A percentile compares a stretch with the other conserved stretches of the same genome.
Conservation (phyloP, 2,329 filamentous ascomycete genomes). For the Akanthomyces uredinophilus region DNA sequence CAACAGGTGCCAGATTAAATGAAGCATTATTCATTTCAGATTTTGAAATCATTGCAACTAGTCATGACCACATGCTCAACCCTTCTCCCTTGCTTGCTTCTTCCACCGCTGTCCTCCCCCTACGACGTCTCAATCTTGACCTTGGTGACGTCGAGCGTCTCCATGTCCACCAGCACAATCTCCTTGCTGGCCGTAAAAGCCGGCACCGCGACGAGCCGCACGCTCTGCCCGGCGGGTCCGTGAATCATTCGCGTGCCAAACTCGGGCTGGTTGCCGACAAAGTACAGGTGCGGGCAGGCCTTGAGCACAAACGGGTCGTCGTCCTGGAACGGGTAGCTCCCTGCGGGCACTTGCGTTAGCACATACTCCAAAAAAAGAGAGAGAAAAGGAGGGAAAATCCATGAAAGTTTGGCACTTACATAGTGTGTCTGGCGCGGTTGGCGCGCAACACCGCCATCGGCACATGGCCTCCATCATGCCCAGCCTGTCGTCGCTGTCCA, state of each 20-base stretch:
- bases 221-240: slow-evolving; percentile 61
- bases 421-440: slow-evolving; percentile 91
- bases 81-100: background rate
- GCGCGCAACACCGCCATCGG: slow-evolving; percentile 84
- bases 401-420: slow-evolving; percentile 52
- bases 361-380: background rate
- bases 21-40: too few species aligned
- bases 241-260: slow-evolving; percentile 70
- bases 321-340: slow-evolving; percentile 95
- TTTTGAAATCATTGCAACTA: background rate
- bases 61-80: background rate
- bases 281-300: slow-evolving; percentile 83
- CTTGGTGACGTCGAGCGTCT: slow-evolving; percentile 73
- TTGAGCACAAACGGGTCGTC: slow-evolving; percentile 86
- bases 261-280: slow-evolving; percentile 77
- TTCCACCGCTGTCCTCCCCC: background rate
- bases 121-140: slow-evolving; percentile 49
- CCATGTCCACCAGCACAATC: slow-evolving; percentile 76
- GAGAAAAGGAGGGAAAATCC: too few species aligned
- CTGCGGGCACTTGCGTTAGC: slow-evolving; percentile 35
- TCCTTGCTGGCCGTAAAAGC: slow-evolving; percentile 74
- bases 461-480: slow-evolving; percentile 94
- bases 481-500: slow-evolving; percentile 70
- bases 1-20: too few species aligned
- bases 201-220: slow-evolving; percentile 78